A percentile compares a stretch with the other conserved stretches of the same genome.
Evolutionary conservation across 2,329 filamentous ascomycete species (phyloP).

Genomic region (Chalaropsis thielavioides): DNA sequence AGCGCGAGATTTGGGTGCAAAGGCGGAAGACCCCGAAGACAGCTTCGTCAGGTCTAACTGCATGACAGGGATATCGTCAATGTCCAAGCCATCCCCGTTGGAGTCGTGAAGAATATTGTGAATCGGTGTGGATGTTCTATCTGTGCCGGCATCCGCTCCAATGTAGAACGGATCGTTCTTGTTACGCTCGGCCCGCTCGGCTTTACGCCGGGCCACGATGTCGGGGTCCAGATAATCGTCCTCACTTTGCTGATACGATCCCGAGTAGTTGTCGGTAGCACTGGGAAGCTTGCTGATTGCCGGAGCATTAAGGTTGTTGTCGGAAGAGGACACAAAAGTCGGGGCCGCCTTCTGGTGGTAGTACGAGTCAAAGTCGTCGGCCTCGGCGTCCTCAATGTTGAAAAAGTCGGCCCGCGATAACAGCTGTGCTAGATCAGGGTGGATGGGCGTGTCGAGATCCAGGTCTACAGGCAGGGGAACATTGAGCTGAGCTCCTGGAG

Average conservation of each 20-base stretch:
- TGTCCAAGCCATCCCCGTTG: constrained; percentile 68
- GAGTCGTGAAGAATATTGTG: constrained; percentile 59
- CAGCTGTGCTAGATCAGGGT: constrained; percentile 53
- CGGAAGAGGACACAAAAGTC: constrained; percentile 34
- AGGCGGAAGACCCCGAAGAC: constrained; percentile 22
- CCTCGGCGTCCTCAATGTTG: constrained; percentile 36
- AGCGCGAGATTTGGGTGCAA: constrained; percentile 30
- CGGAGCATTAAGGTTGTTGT: constrained; percentile 31
- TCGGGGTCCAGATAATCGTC: constrained; percentile 58
- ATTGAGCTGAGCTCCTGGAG: constrained; percentile 65
- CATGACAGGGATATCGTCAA: constrained; percentile 94
- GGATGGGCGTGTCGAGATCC: constrained; percentile 70
- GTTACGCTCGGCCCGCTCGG: constrained; percentile 67
- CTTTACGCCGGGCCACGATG: constrained; percentile 57
- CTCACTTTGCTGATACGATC: constrained; percentile 45
- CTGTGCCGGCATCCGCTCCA: constrained; percentile 31
- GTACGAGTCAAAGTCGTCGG: constrained; percentile 53
- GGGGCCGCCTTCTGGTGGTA: constrained; percentile 44
- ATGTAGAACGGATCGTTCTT: constrained; percentile 97
- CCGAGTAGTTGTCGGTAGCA: constrained; percentile 29
- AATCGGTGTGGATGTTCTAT: constrained; percentile 57
- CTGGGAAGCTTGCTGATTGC: constrained; percentile 39
- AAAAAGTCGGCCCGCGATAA: constrained; percentile 44
- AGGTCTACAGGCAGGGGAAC: constrained; percentile 65
- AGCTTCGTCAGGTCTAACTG: constrained; percentile 61